Evolutionary conservation across 768 basidiomycete genomes (phyloP).

Genomic region (Lactarius psammicola): DNA sequence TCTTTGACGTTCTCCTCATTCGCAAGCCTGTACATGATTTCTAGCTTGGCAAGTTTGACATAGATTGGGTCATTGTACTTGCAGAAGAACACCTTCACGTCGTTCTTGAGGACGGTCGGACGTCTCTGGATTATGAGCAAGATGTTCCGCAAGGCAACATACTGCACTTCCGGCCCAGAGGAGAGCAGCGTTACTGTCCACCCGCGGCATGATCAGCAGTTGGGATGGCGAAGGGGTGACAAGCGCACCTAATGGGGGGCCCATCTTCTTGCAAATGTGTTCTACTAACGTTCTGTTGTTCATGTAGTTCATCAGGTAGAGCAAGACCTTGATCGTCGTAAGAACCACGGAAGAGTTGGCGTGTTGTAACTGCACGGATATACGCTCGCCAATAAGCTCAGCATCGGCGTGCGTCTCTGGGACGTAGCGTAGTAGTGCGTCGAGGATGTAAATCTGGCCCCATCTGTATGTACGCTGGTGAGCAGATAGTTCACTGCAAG

Average conservation of each 20-base stretch:
- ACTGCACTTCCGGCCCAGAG: slow-evolving; percentile 98
- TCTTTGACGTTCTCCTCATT: slow-evolving; percentile 92
- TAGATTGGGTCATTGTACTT: slow-evolving; percentile 99
- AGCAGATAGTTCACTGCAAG: not conserved
- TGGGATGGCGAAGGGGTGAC: slow-evolving; percentile 6
- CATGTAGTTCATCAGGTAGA: slow-evolving; percentile 99
- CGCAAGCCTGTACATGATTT: slow-evolving; percentile 98
- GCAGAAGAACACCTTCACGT: slow-evolving; percentile 99
- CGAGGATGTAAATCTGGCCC: slow-evolving; percentile 98
- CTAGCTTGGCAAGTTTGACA: slow-evolving; percentile 95
- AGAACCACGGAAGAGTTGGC: slow-evolving; percentile 99
- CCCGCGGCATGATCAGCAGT: slow-evolving; percentile 9
- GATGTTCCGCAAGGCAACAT: slow-evolving; percentile 95
- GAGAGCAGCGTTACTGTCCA: slow-evolving; percentile 84
- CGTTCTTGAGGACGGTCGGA: slow-evolving; percentile 89
- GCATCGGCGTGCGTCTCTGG: slow-evolving; percentile 87
- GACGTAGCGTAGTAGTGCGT: slow-evolving; percentile 91
- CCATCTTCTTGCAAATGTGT: slow-evolving; percentile 95
- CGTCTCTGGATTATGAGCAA: slow-evolving; percentile 95
- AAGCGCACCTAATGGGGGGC: slow-evolving; percentile 82
- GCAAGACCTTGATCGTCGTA: slow-evolving; percentile 93
- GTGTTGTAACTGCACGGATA: slow-evolving; percentile 90
- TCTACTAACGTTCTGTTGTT: slow-evolving; percentile 82
- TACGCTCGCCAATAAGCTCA: slow-evolving; percentile 92
- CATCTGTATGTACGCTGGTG: slow-evolving; percentile 57